Base-by-base conservation (phyloP, 176 grass and related monocot species). In the Triticum turgidum region DNA sequence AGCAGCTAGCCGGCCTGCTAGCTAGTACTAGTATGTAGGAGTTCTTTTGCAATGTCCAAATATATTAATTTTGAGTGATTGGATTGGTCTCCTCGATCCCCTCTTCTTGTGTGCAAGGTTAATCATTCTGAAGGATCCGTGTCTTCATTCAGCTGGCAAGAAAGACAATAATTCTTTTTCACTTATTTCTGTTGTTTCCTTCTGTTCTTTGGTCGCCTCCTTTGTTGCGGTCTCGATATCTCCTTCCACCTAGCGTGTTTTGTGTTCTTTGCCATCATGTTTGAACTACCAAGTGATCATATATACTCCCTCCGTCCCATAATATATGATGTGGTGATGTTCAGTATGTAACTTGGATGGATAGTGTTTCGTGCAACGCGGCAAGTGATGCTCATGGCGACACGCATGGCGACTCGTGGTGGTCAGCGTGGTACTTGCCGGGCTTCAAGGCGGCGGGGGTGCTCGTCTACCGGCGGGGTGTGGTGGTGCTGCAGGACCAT, bases 1-100 rank as follows among this genome's bases (percentile, higher is more conserved):
- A 70, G 84, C 79, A 81, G 47, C 69, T 38, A 76, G 84, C 59
- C 69, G 11, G 44, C 58, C 82, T 32, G 32, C 32, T 78, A 90
- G 64, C 74, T 72, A 87, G 9, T n/a, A 37, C 35, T 32, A 61
- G 83, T 63, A 76, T 15, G 61, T 83, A 74, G 85, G 58, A 68
- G 80, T 79, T 80, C 22, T 77, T 77, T 85, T 73, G 89, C 32
- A 65, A 56, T 41, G 54, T 80, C 51, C 42, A 44, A 79, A 70
- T 83, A 63, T 88, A 74, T 66, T 84, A 51, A 39, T 91, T 88
- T 91, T 85, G 89, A 73, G 76, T 76, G 61, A 39, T 77, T 17
- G 42, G 75, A 83, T 80, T 91, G 75, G 21, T 87, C 33, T 75
- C 27, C 49, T 58, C 74, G 74, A 34, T 22, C 67, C 35, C 75